A percentile compares a stretch with the other conserved stretches of the same genome.
Conservation (phyloP, 768 basidiomycete species). For the Russula olivacea region DNA sequence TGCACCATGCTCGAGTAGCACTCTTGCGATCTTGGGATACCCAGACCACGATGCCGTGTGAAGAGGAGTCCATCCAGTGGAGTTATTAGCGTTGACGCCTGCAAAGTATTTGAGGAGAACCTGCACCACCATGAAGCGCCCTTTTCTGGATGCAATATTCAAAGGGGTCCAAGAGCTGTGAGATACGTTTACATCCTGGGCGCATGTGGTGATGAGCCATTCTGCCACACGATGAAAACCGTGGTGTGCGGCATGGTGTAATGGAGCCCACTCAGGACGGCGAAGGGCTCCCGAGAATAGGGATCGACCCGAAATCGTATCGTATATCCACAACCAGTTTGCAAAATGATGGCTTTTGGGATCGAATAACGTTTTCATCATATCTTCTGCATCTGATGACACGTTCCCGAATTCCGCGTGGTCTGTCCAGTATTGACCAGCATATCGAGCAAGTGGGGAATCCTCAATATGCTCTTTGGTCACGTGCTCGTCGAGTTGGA, state of each 20-base stretch:
- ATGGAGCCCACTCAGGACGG: not conserved
- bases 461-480: not conserved
- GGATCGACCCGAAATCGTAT: not conserved
- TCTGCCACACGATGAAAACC: not conserved
- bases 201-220: not conserved
- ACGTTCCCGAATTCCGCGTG: not conserved
- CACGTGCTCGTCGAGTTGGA: not conserved
- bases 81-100: not conserved
- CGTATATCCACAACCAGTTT: not conserved
- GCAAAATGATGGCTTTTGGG: not conserved
- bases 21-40: not conserved
- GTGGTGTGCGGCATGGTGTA: not conserved
- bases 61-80: not conserved
- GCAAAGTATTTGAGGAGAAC: not conserved
- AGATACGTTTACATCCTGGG: not conserved
- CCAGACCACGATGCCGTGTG: not conserved
- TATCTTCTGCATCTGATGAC: not conserved
- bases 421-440: not conserved
- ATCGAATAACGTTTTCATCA: not conserved
- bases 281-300: too few species aligned
- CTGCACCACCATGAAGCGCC: too few species aligned
- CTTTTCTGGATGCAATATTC: not conserved
- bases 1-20: not conserved
- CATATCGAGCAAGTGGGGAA: not conserved
- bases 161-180: not conserved